Conservation (phyloP, 441 rosid genomes). For the Brassica balearica region DNA sequence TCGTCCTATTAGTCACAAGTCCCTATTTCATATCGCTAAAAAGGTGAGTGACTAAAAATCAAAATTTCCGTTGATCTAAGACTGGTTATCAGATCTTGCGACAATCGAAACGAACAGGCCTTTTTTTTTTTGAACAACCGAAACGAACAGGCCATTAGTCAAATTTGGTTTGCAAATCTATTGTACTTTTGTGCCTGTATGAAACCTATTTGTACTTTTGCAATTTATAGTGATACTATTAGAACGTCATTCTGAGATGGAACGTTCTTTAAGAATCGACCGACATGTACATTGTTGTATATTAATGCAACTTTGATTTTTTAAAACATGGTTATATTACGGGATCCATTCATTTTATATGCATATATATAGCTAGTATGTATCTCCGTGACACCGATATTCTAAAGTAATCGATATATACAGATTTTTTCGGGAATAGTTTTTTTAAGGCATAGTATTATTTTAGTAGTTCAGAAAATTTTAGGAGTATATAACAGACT, state of each 20-base stretch:
- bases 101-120: not conserved
- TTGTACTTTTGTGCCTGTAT: not conserved
- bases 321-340: conserved; percentile 13
- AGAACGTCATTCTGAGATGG: conserved; percentile 6
- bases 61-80: too few species aligned
- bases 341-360: conserved; percentile 16
- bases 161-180: conserved; percentile 24
- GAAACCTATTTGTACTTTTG: conserved; percentile 37
- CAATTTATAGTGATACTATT: conserved; percentile 18
- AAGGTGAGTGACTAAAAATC: too few species aligned
- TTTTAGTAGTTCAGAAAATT: not conserved
- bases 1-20: too few species aligned
- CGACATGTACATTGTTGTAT: conserved; percentile 27
- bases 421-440: not conserved
- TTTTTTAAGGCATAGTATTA: not conserved
- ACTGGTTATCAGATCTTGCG: too few species aligned
- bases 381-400: not conserved
- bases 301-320: conserved; percentile 28
- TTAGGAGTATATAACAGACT: too few species aligned
- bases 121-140: too few species aligned
- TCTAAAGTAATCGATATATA: not conserved
- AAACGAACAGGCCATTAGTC: not conserved
- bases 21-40: too few species aligned
- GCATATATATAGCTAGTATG: not conserved
- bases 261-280: conserved; percentile 18